Evolutionary conservation across 345 rosid genomes (phyloP), one percentile per base, ranked within the genome.

Genomic region (Brassica incana): DNA sequence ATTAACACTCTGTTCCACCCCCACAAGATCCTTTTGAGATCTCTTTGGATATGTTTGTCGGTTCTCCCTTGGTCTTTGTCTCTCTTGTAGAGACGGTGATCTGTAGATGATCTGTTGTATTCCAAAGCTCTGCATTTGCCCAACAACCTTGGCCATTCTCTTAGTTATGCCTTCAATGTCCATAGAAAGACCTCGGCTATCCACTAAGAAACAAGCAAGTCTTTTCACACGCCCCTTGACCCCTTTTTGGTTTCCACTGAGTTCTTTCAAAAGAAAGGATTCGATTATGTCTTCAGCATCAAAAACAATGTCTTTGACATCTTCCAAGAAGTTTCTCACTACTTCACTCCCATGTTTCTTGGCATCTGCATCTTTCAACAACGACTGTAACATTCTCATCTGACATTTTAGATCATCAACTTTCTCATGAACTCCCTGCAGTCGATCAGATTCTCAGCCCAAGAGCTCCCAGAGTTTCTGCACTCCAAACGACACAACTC

Each of bases 401-500:
- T 43, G 50, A 43, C 4, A 5, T 43, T 43, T 10, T 9, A 43
- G 50, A 43, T 43, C 50, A 43, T 9, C 50, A 43, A 43, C 50
- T 9, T 11, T 12, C 14, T 9, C 50, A 43, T 11, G 14, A 9
- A 43, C 50, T 43, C 14, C 12, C 14, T 43, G 50, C 50, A 43
- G 3, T 43, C 50, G 0, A 0, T 43, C 50, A 3, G 14, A 43
- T 43, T 43, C 50, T 35, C 69, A 78, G 33, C 48, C 52, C 27
- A 81, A 20, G 20, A 78, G 20, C 14, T 79, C 77, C 33, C 58
- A 61, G 16, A 78, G 76, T 60, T 79, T 84, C 25, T 84, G 30
- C 2, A 79, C 61, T 43, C 54, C 81, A 50, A 71, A 43, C 14
- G 50, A 43, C 50, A 43, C 50, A 43, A 43, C 50, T 0, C 48